phyloP scores from a whole-genome alignment of 352 stramenopile species.

The Phytophthora capsici region DNA sequence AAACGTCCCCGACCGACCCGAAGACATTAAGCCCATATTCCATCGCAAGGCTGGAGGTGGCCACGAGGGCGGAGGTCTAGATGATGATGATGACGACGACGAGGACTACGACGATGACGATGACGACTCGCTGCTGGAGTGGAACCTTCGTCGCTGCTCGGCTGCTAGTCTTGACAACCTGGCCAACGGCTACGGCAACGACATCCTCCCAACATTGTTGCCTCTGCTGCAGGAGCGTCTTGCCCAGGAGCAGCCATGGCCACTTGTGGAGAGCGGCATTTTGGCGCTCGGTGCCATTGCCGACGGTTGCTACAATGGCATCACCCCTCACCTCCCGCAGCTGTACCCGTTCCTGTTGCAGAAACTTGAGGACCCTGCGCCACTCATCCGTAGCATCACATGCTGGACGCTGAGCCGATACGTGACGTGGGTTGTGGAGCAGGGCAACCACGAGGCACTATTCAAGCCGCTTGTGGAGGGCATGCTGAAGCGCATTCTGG shows the following conservation, averaged over 20 bases:
- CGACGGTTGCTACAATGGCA: slow-evolving; percentile 93
- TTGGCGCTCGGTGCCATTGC: slow-evolving; percentile 95
- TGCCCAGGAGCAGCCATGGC: slow-evolving; percentile 91
- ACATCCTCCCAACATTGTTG: slow-evolving; percentile 93
- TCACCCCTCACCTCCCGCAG: slow-evolving; percentile 91
- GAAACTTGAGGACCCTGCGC: slow-evolving; percentile 89
- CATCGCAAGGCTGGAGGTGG: slow-evolving; percentile 58
- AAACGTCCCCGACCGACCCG: slow-evolving; percentile 89
- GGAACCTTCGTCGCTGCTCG: slow-evolving; percentile 95
- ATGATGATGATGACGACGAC: slow-evolving; percentile 89
- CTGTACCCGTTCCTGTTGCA: slow-evolving; percentile 96
- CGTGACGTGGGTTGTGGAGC: slow-evolving; percentile 91
- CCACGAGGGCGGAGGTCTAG: slow-evolving; percentile 22
- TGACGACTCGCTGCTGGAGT: slow-evolving; percentile 95
- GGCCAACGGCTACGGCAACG: slow-evolving; percentile 91
- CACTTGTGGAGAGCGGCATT: slow-evolving; percentile 95
- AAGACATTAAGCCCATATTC: slow-evolving; percentile 92
- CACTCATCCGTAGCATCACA: slow-evolving; percentile 94
- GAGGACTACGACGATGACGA: slow-evolving; percentile 91
- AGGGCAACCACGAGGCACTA: slow-evolving; percentile 84
- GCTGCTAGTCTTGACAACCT: slow-evolving; percentile 96
- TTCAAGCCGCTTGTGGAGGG: slow-evolving; percentile 84
- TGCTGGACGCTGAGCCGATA: slow-evolving; percentile 96
- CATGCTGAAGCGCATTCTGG: slow-evolving; percentile 89
- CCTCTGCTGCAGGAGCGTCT: slow-evolving; percentile 93